These are phyloP conservation scores for Aspergillus sparsus DNA, from an alignment of 495 filamentous ascomycete species.

Conservation along the genomic window DNA sequence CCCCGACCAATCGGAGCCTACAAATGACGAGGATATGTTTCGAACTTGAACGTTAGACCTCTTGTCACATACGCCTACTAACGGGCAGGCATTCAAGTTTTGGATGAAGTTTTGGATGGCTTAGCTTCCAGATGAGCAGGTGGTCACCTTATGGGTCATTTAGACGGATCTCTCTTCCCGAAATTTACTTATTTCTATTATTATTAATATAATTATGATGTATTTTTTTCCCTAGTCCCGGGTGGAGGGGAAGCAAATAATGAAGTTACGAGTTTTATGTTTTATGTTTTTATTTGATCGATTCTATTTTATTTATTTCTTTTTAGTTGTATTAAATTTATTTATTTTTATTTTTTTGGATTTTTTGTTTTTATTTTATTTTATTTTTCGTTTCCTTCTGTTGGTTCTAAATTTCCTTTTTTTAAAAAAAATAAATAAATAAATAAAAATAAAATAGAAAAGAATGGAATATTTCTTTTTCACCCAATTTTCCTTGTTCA, in stretches of 20 bases:
- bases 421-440: no score
- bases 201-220: neutral
- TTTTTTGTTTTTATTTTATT: neutral
- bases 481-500: no score
- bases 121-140: neutral
- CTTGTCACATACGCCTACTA: neutral
- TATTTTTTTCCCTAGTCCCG: no score
- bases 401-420: neutral
- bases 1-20: slow-evolving; percentile 13
- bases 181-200: neutral
- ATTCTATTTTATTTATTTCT: no score
- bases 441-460: no score
- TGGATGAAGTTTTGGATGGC: no score
- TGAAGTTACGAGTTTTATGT: no score
- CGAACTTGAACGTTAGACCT: neutral
- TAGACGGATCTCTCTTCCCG: neutral
- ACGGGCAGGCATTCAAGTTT: neutral
- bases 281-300: no score
- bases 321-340: no score
- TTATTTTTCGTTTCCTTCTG: neutral
- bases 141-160: slow-evolving; percentile 6
- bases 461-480: no score
- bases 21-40: slow-evolving; percentile 4
- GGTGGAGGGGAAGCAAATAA: no score
- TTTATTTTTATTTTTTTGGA: neutral